These are phyloP conservation scores for Phialocephala sp. DNA, from an alignment of 2,329 filamentous ascomycete genomes.

Conservation along the genomic window DNA sequence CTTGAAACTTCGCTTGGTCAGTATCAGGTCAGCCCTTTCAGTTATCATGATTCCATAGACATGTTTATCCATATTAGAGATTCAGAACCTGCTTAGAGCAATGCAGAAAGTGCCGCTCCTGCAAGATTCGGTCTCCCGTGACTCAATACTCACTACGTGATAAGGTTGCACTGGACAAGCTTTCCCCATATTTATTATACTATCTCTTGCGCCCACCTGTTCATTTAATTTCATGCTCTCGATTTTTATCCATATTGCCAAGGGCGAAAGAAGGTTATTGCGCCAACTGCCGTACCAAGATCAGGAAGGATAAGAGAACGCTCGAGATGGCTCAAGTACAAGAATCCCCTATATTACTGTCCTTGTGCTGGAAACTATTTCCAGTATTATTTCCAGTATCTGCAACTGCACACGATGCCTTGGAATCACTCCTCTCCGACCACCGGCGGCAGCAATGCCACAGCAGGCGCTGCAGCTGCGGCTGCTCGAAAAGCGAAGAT, in stretches of 20 bases:
- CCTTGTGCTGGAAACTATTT: background rate
- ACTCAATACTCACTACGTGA: constrained; percentile 9
- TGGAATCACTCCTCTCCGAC: constrained; percentile 11
- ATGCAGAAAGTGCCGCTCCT: background rate
- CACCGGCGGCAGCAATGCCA: constrained; percentile 20
- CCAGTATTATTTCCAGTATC: background rate
- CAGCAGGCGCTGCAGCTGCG: constrained; percentile 25
- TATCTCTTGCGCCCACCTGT: background rate
- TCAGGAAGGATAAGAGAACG: background rate
- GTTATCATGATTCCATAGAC: background rate
- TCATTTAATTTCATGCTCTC: constrained; percentile 7
- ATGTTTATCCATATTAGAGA: constrained; percentile 13
- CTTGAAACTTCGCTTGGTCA: constrained; percentile 5
- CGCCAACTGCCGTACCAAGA: constrained; percentile 8
- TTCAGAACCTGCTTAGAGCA: constrained; percentile 3
- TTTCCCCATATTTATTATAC: constrained; percentile 1
- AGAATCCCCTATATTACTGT: constrained; percentile 5
- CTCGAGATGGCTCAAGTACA: constrained; percentile 7
- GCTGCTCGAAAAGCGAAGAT: constrained; percentile 10
- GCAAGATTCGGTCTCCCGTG: constrained; percentile 1
- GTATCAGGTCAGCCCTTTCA: constrained; percentile 1
- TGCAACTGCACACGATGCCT: constrained; percentile 18
- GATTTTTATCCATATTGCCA: constrained; percentile 13
- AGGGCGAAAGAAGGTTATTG: background rate
- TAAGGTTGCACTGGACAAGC: constrained; percentile 6